Base-by-base conservation (phyloP, 1,284 basidiomycete genomes). In the Leccinum glutinopallens region DNA sequence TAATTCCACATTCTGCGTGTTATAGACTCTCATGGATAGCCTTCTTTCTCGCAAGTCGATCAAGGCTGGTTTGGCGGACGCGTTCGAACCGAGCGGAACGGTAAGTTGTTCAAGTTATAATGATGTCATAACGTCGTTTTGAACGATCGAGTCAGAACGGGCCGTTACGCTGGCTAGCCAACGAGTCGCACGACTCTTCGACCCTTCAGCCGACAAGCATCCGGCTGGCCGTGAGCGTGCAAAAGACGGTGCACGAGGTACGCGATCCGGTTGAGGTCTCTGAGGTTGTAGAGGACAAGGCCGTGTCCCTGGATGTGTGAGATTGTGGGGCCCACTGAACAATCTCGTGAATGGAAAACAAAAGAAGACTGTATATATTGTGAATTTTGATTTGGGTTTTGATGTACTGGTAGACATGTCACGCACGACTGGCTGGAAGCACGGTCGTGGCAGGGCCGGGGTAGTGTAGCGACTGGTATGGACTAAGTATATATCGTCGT, bases 1-100 rank as follows among this genome's bases (percentile, higher is more conserved):
- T 22, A 4, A 53, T 53, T 29, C 5, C 7, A 29, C 32, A 17
- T 54, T n/a, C 33, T 22, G 22, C 8, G 25, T 9, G 22, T 33
- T n/a, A n/a, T 19, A 59, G 59, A 60, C 59, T 17, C 59, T 60
- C 13, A 60, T 60, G 59, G 59, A 60, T 13, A 60, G 29, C 19
- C 46, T 60, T 5, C 59, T 60, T 29, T 9, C 43, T 5, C 59
- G 59, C 33, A 46, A 60, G 33, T 25, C 32, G 10, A 19, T 60
- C 8, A 60, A 60, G 33, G 59, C 59, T 49, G 46, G 19, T 49
- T 49, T 49, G 46, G 19, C 19, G 5, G 29, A 49, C 15, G 51
- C 35, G 19, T 8, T 32, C 5, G 59, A 46, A 5, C 22, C 46
- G 13, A 15, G 19, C 9, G 53, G 9, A 15, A 49, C 32, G 12